Evolutionary conservation across 2,329 filamentous ascomycete species (phyloP).

Genomic region (Aureobasidium subglaciale): DNA sequence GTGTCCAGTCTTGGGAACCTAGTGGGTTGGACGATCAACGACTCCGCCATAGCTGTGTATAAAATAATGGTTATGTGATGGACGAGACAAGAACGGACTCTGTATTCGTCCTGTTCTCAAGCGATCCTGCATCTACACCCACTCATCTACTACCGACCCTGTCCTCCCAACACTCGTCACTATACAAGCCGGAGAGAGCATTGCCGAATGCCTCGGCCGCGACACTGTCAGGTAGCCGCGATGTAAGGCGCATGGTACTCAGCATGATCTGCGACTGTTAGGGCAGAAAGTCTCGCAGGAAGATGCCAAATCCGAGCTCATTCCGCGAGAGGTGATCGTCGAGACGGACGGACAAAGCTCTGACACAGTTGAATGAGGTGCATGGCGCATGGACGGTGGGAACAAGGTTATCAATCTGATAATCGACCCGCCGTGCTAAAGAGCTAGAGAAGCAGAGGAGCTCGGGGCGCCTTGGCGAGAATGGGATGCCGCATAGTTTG

Average conservation of each 20-base stretch:
- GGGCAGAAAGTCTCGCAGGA: not conserved
- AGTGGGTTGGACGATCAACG: not conserved
- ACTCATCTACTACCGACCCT: not conserved
- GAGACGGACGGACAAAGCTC: not conserved
- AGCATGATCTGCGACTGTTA: not conserved
- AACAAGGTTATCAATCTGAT: constrained; percentile 16
- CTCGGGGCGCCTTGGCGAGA: not conserved
- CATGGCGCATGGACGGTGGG: constrained; percentile 3
- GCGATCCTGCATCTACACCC: too few relatives aligned
- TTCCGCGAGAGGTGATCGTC: not conserved
- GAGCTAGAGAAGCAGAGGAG: too few relatives aligned
- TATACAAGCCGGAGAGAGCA: not conserved
- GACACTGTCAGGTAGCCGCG: not conserved
- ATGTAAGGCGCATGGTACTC: not conserved
- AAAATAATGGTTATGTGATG: not conserved
- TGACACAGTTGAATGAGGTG: constrained; percentile 4
- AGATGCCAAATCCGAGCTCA: not conserved
- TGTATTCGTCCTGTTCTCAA: not conserved
- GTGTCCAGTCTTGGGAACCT: not conserved
- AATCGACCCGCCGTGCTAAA: not conserved
- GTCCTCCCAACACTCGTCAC: not conserved
- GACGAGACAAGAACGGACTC: not conserved
- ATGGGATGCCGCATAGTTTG: not conserved
- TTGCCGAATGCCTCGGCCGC: not conserved
- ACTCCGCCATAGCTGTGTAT: not conserved